Base-by-base conservation (phyloP, 176 grass and related monocot species). In the Secale cereale region DNA sequence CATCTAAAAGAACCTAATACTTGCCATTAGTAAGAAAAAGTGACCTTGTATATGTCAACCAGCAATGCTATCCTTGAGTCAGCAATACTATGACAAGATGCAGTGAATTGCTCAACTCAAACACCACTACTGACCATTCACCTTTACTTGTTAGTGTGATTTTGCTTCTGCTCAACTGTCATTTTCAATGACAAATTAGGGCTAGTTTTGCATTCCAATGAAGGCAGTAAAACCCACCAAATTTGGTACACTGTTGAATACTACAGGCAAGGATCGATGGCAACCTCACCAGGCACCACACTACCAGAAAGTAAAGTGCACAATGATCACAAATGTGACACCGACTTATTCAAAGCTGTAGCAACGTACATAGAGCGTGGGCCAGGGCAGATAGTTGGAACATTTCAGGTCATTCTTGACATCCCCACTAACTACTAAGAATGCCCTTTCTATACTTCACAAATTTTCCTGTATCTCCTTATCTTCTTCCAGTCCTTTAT, bases 1-100 rank as follows among this genome's bases (percentile, higher is more conserved):
- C 30, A 73, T 43, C 37, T 54, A 72, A 72, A 74, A 74, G 41
- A 74, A 74, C 71, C 45, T 74, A 74, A 74, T 74, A 54, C 43
- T 76, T 54, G 1, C 27, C 72, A 76, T 76, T 30, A 31, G 7
- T 61, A 9, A 22, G n/a, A 56, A 56, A 56, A 56, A 0, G 35
- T 31, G 36, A 82, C 17, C 48, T 40, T n/a, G 2, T 71, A 71
- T 59, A 26, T 78, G 29, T 16, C 19, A 40, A 20, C 5, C 65
- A 31, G 14, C 23, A 73, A 83, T 73, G 41, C 68, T 56, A 82
- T 16, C 10, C 37, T 48, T 74, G 41, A 43, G 50, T 15, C 67
- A 69, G 22, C 32, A 81, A 81, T 70, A 57, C 65, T 36, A 82
- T 19, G 7, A 54, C 10, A 70, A 60, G 63, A 43, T 54, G 50